Conservation (phyloP, 2,329 filamentous ascomycete genomes). For the Aspergillus sp. region DNA sequence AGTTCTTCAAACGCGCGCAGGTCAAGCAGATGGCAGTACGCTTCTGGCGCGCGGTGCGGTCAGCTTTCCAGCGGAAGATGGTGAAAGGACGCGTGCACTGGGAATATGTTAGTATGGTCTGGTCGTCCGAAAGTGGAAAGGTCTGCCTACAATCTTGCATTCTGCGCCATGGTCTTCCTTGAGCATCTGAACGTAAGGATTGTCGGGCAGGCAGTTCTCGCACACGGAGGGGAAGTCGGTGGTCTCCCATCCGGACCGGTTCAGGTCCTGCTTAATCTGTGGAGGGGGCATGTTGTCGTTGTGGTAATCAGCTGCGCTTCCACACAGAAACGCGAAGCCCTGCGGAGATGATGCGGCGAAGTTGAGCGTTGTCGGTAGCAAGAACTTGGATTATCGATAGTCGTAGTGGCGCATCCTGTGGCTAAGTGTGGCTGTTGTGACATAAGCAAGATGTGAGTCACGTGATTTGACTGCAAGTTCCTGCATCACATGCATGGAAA, state of each 20-base stretch:
- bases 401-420: constrained; percentile 12
- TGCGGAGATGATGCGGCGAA: constrained; percentile 3
- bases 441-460: background rate
- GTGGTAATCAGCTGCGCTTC: background rate
- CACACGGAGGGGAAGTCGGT: constrained; percentile 56
- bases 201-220: constrained; percentile 92
- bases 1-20: constrained; percentile 96
- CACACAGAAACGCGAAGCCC: background rate
- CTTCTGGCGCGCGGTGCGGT: constrained; percentile 87
- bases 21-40: constrained; percentile 95
- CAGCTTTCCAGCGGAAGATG: constrained; percentile 90
- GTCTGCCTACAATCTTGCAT: constrained; percentile 62
- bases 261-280: constrained; percentile 94
- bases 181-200: constrained; percentile 98
- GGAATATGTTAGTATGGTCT: constrained; percentile 7
- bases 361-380: background rate
- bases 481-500: background rate
- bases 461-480: background rate
- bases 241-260: constrained; percentile 93
- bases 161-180: constrained; percentile 94
- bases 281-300: constrained; percentile 65
- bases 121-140: too few relatives aligned
- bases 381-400: constrained; percentile 18
- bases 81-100: constrained; percentile 91
- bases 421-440: constrained; percentile 12